Conservation (phyloP, 2,329 filamentous ascomycete genomes). For the Eutypella sp. region DNA sequence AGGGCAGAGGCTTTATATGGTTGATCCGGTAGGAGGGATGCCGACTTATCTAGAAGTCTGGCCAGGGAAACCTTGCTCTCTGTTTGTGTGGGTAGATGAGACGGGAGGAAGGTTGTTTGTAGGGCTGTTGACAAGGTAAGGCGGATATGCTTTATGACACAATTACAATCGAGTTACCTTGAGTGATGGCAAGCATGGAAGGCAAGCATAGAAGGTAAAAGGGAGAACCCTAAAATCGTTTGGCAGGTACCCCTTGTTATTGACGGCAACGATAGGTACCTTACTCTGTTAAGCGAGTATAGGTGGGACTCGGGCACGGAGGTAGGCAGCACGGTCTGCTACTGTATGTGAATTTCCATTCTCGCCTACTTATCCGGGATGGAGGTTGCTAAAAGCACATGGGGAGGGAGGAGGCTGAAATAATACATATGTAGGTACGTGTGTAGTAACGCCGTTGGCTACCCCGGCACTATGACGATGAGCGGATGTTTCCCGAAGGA, state of each 20-base stretch:
- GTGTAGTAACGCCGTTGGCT: neutral
- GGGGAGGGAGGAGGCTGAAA: neutral
- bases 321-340: too few relatives aligned
- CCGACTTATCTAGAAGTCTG: slow-evolving; percentile 12
- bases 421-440: slow-evolving; percentile 1
- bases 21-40: slow-evolving; percentile 3
- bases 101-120: slow-evolving; percentile 19
- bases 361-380: too few relatives aligned
- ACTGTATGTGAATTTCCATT: too few relatives aligned
- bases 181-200: neutral
- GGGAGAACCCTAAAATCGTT: neutral
- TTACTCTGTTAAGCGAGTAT: too few relatives aligned
- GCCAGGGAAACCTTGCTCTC: slow-evolving; percentile 12
- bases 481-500: slow-evolving; percentile 4
- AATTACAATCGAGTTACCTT: too few relatives aligned
- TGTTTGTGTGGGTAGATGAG: slow-evolving; percentile 17
- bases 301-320: too few relatives aligned
- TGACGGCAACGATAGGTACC: too few relatives aligned
- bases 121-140: slow-evolving; percentile 11
- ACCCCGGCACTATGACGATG: slow-evolving; percentile 1
- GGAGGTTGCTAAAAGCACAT: too few relatives aligned
- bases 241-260: neutral
- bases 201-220: neutral
- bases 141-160: slow-evolving; percentile 1
- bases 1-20: slow-evolving; percentile 18